A percentile compares a stretch with the other conserved stretches of the same genome.
Evolutionary conservation across 306 rosid genomes (phyloP).

Genomic region (Vachellia pachyceras): DNA sequence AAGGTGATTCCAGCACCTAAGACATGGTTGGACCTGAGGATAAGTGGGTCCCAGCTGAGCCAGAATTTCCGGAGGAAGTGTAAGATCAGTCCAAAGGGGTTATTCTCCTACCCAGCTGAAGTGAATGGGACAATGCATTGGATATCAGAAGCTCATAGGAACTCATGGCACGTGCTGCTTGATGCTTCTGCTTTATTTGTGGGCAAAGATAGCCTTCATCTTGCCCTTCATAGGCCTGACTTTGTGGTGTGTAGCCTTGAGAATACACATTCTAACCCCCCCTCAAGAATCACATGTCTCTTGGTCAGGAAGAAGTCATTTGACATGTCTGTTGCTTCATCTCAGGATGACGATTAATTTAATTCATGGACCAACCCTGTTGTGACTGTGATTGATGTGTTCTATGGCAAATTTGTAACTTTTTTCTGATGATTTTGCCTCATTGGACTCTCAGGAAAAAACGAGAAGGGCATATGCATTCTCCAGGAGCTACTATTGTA

Average conservation of each 20-base stretch:
- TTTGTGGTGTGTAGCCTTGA: constrained; percentile 80
- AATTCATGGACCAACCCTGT: constrained; percentile 39
- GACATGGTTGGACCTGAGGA: constrained; percentile 81
- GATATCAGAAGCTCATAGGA: constrained; percentile 92
- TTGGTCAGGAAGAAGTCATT: constrained; percentile 82
- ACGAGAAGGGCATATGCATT: not conserved
- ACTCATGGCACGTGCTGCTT: constrained; percentile 88
- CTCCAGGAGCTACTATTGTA: too few relatives aligned
- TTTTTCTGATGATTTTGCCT: not conserved
- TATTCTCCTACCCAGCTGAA: constrained; percentile 78
- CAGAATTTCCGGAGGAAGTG: constrained; percentile 85
- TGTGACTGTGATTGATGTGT: not conserved
- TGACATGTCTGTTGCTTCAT: constrained; percentile 59
- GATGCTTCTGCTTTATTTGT: constrained; percentile 78
- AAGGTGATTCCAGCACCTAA: constrained; percentile 70
- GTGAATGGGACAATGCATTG: constrained; percentile 82
- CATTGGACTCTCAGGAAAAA: not conserved
- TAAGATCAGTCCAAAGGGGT: constrained; percentile 76
- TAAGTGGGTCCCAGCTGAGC: constrained; percentile 82
- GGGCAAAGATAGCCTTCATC: constrained; percentile 68
- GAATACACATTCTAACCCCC: constrained; percentile 67
- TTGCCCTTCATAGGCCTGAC: constrained; percentile 81
- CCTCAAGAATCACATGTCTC: constrained; percentile 74
- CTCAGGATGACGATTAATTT: constrained; percentile 53
- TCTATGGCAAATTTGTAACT: not conserved